Evolutionary conservation across 208 protist genomes (phyloP).

Genomic region (Trypanosoma congolense): DNA sequence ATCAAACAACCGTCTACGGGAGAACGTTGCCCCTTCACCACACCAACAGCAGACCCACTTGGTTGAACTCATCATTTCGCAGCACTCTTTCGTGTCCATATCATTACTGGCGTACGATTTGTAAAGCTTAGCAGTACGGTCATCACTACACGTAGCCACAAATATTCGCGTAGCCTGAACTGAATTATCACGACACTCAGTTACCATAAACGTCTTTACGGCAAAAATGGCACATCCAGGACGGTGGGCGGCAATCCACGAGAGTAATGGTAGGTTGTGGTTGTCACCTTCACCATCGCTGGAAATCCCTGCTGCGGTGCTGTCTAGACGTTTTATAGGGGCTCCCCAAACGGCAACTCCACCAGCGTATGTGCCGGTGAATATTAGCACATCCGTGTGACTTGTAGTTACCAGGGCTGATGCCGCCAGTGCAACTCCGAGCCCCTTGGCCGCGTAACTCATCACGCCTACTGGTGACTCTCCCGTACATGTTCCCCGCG

Average conservation of each 20-base stretch:
- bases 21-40: conserved; percentile 28
- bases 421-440: conserved; percentile 46
- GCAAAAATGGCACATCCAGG: conserved; percentile 67
- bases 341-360: conserved; percentile 40
- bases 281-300: not conserved
- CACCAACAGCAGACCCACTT: conserved; percentile 39
- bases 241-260: conserved; percentile 36
- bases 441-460: conserved; percentile 4
- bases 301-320: not conserved
- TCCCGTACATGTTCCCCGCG: not conserved
- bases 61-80: conserved; percentile 1
- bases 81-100: not conserved
- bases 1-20: conserved; percentile 65
- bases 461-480: not conserved
- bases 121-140: conserved; percentile 55
- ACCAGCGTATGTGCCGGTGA: conserved; percentile 56
- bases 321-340: not conserved
- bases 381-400: conserved; percentile 17
- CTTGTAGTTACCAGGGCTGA: conserved; percentile 25
- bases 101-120: not conserved
- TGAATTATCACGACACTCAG: not conserved
- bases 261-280: not conserved
- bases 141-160: conserved; percentile 74
- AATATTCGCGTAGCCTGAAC: conserved; percentile 7
- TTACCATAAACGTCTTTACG: conserved; percentile 17